Base-by-base conservation (phyloP, 2,329 filamentous ascomycete genomes). In the Beauveria pseudobassiana region DNA sequence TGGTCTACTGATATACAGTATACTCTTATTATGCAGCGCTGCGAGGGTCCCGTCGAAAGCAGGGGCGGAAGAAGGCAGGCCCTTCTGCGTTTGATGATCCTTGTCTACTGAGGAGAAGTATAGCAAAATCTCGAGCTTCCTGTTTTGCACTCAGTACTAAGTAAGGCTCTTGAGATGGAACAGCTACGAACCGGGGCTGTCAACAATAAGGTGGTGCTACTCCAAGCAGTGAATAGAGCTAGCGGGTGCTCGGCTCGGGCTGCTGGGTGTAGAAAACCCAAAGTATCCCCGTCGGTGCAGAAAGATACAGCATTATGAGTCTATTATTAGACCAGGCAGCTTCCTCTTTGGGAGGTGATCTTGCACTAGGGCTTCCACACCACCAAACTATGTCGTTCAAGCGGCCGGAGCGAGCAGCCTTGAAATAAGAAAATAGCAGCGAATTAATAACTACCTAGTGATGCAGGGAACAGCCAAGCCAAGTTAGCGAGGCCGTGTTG, bases 271-370 rank as follows among this genome's bases (percentile, higher is more conserved):
- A 42, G 18, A 12, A 59, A 30, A 45, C n/a, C 14, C 57, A 59
- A 59, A 50, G 28, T 16, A 48, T 28, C 58, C 58, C 50, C 16
- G n/a, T 40, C n/a, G 45, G 5, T 59, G 45, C 46, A 50, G 30
- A 20, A 38, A 52, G 51, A 34, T 38, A 34, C 56, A 50, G 34
- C 40, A 49, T 62, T 54, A 30, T 46, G 51, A 30, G 28, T 46
- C 62, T 63, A 63, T 60, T 56, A 28, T 60, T 63, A 63, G 62
- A 55, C 42, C 38, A 60, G 45, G 30, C 57, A 63, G 62, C 62
- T 63, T 63, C 62, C 62, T 63, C 8, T 56, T 63, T 61, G 34
- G 52, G 57, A 54, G 46, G 50, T 24, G 57, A 61, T 57, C 62
- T 63, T 61, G 62, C 62, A 60, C 61, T 63, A 63, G 61, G 22